These are phyloP conservation scores for Pluteus cervinus DNA, from an alignment of 768 basidiomycete species.

Conservation along the genomic window DNA sequence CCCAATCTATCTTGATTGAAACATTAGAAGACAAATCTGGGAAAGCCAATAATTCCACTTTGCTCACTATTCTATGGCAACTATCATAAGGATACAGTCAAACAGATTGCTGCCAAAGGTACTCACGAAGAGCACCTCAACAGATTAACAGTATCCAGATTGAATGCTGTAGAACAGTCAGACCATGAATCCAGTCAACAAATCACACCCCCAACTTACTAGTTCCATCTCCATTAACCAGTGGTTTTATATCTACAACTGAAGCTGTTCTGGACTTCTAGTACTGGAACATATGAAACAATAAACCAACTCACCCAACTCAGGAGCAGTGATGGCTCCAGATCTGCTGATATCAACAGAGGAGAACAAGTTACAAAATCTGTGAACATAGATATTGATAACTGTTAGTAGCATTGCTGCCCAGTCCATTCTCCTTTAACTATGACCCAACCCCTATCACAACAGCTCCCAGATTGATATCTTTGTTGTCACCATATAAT, in stretches of 20 bases:
- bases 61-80: slow-evolving; percentile 54
- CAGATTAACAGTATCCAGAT: slow-evolving; percentile 81
- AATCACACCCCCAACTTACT: slow-evolving; percentile 36
- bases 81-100: background rate
- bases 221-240: slow-evolving; percentile 66
- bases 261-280: too few relatives aligned
- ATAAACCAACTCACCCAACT: slow-evolving; percentile 51
- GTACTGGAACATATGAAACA: background rate
- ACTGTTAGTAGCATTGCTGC: slow-evolving; percentile 1
- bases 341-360: slow-evolving; percentile 68
- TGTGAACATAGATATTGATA: too few relatives aligned
- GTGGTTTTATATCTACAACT: slow-evolving; percentile 44
- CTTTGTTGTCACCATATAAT: too few relatives aligned
- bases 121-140: slow-evolving; percentile 75
- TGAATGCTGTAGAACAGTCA: slow-evolving; percentile 48
- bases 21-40: slow-evolving; percentile 68
- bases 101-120: background rate
- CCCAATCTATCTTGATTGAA: slow-evolving; percentile 84
- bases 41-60: slow-evolving; percentile 67
- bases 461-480: too few relatives aligned
- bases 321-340: slow-evolving; percentile 54
- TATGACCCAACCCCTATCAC: too few relatives aligned
- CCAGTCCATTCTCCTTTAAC: too few relatives aligned
- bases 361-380: slow-evolving; percentile 70
- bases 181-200: background rate